Conservation (phyloP, 2,329 filamentous ascomycete species). For the Fusarium acutatum region DNA sequence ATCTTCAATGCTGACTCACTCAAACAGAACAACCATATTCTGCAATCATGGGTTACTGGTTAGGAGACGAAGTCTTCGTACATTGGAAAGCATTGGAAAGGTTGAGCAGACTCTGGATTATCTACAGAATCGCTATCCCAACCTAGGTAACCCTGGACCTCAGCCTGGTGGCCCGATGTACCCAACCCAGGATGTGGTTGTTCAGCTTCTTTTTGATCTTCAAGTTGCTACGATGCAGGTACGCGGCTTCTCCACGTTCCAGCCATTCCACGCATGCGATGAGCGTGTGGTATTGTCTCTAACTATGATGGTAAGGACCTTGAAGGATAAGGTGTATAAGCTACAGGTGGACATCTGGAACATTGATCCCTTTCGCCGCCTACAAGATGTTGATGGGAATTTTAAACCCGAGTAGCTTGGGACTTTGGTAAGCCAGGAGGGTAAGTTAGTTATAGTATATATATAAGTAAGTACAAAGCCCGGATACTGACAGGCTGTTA, state of each 20-base stretch:
- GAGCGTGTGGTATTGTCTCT: not conserved
- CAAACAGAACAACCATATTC: not conserved
- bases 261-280: not conserved
- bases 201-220: not conserved
- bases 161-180: not conserved
- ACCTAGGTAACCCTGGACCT: not conserved
- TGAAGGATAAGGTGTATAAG: not conserved
- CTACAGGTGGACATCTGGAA: too few relatives aligned
- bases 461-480: not conserved
- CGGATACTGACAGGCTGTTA: too few relatives aligned
- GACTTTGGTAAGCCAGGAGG: not conserved
- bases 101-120: not conserved
- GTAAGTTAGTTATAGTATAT: not conserved
- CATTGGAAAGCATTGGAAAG: not conserved
- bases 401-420: not conserved
- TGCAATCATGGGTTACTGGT: not conserved
- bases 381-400: accelerated
- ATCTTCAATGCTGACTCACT: not conserved
- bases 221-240: not conserved
- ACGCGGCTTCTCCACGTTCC: not conserved
- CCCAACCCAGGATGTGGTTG: not conserved
- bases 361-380: not conserved
- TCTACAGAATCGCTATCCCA: not conserved
- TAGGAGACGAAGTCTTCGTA: not conserved
- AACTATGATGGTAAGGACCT: too few relatives aligned